These are phyloP conservation scores for Berkeleyomyces rouxiae DNA, from an alignment of 2,329 filamentous ascomycete species.

Conservation along the genomic window DNA sequence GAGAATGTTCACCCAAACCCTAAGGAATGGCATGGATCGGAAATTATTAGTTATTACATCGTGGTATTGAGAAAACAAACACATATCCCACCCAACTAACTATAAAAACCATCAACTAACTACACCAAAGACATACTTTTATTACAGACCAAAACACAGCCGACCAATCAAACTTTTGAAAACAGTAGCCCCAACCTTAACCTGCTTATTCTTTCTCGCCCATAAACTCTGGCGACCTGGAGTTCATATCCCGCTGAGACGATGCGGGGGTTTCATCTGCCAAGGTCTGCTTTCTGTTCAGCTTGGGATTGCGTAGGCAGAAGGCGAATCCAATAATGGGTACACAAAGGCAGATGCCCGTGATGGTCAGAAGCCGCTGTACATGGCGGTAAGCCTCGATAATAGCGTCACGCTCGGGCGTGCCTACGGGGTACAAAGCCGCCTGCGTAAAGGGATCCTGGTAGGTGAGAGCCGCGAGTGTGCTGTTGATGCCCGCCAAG, in stretches of 20 bases:
- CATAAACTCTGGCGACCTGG: background rate
- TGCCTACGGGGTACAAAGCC: constrained; percentile 25
- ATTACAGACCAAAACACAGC: background rate
- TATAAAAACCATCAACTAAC: background rate
- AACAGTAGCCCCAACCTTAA: no score
- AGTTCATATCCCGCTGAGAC: background rate
- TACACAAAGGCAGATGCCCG: constrained; percentile 32
- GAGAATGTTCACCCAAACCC: background rate
- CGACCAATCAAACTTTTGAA: background rate
- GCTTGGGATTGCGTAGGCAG: constrained; percentile 28
- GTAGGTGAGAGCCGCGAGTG: constrained; percentile 23
- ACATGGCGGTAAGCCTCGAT: constrained; percentile 30
- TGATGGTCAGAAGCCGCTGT: constrained; percentile 31
- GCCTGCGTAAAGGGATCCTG: constrained; percentile 22
- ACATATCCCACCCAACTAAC: background rate
- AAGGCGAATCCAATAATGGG: constrained; percentile 30
- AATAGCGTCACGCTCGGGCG: constrained; percentile 27
- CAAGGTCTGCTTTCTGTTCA: constrained; percentile 30
- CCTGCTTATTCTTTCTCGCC: background rate
- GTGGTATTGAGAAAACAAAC: background rate
- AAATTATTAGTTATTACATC: background rate
- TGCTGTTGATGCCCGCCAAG: constrained; percentile 22
- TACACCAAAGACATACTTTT: background rate
- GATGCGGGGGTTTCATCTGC: constrained; percentile 18
- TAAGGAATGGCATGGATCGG: background rate